These are phyloP conservation scores for Biscutella auriculata DNA, from an alignment of 441 rosid genomes.

Conservation along the genomic window DNA sequence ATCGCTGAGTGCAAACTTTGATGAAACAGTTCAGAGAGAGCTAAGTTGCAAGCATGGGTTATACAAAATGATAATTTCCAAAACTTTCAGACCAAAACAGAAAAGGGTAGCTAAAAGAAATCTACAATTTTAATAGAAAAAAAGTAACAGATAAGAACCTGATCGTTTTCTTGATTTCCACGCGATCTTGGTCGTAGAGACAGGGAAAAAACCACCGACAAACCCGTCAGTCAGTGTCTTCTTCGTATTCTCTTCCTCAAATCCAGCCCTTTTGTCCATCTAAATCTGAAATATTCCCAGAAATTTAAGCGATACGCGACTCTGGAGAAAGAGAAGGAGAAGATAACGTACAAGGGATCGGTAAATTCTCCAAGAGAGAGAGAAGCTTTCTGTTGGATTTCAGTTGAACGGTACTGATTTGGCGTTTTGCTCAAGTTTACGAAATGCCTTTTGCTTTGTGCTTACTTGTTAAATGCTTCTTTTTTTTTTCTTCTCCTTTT, in stretches of 20 bases:
- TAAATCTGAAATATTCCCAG: background rate
- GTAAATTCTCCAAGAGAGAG: background rate
- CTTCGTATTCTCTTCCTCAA: conserved; percentile 5
- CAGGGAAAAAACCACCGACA: conserved; percentile 60
- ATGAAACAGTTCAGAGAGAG: background rate
- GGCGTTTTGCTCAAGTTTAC: conserved; percentile 19
- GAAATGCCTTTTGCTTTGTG: conserved; percentile 16
- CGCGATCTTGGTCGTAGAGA: conserved; percentile 45
- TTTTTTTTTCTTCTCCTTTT: background rate
- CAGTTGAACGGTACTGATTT: conserved; percentile 25
- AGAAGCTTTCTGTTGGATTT: background rate
- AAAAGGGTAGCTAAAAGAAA: background rate
- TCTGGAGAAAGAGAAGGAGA: background rate
- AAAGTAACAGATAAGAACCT: conserved; percentile 26
- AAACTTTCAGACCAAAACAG: background rate
- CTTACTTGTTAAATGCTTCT: background rate
- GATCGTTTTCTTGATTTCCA: conserved; percentile 81
- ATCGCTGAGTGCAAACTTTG: background rate
- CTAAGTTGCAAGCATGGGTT: background rate
- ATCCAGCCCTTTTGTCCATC: conserved; percentile 18
- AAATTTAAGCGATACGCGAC: background rate
- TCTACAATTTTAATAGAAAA: background rate
- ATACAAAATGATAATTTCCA: background rate
- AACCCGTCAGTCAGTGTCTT: conserved; percentile 25
- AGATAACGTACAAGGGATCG: background rate